phyloP scores from a whole-genome alignment of 2,329 filamentous ascomycete species.

The Fusarium pilosicola region DNA sequence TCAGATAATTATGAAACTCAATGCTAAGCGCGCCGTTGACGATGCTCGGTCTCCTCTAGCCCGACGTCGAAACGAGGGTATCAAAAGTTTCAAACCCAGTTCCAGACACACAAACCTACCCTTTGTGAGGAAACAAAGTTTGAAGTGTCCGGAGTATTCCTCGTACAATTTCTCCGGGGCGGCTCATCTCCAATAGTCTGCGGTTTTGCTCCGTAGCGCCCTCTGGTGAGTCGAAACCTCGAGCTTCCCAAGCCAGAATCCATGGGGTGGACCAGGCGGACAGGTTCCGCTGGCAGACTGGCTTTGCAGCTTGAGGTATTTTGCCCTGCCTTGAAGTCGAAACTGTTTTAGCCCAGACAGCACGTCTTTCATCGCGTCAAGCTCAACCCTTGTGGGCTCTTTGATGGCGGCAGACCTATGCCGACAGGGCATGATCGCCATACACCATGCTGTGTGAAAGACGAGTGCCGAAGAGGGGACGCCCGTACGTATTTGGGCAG shows the following conservation, averaged over 20 bases:
- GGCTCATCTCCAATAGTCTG: slow-evolving; percentile 26
- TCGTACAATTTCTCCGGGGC: background rate
- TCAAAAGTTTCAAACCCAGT: background rate
- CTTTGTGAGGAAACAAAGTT: background rate
- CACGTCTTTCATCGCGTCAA: slow-evolving; percentile 57
- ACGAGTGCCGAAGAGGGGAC: slow-evolving; percentile 58
- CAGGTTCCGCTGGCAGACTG: background rate
- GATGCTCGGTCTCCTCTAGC: background rate
- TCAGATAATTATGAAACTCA: background rate
- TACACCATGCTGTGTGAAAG: slow-evolving; percentile 64
- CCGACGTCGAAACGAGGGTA: background rate
- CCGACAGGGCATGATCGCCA: slow-evolving; percentile 53
- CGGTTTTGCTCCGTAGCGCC: background rate
- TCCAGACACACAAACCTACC: background rate
- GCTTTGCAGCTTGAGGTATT: slow-evolving; percentile 34
- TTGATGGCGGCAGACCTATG: slow-evolving; percentile 21
- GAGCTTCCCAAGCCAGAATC: slow-evolving; percentile 51
- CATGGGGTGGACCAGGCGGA: slow-evolving; percentile 43
- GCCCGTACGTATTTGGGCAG: slow-evolving; percentile 61
- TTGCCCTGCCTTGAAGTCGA: slow-evolving; percentile 48
- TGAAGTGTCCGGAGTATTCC: background rate
- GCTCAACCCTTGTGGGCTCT: slow-evolving; percentile 44
- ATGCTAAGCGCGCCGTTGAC: background rate
- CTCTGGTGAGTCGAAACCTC: slow-evolving; percentile 25
- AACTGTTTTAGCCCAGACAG: slow-evolving; percentile 54